phyloP scores from a whole-genome alignment of 192 early-diverging fungal genomes.

The Glomus cerebriforme region DNA sequence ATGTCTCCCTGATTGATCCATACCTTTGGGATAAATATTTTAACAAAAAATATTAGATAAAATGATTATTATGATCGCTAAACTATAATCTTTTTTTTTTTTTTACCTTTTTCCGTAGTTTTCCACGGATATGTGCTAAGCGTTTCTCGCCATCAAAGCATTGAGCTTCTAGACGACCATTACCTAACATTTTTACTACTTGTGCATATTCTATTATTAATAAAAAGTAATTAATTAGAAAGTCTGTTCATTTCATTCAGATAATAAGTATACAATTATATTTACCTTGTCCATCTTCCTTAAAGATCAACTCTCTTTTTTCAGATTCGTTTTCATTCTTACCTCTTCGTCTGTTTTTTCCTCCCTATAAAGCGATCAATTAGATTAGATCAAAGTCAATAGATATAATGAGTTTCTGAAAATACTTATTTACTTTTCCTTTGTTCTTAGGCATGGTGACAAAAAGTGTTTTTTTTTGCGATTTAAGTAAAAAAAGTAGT shows the following conservation, averaged over 20 bases:
- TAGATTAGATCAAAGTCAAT: background rate
- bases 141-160: conserved; percentile 90
- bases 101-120: conserved; percentile 93
- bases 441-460: conserved; percentile 89
- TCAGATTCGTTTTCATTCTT: conserved; percentile 95
- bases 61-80: background rate
- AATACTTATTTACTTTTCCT: conserved; percentile 75
- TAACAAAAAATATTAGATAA: background rate
- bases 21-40: conserved; percentile 38
- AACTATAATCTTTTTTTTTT: background rate
- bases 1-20: conserved; percentile 94
- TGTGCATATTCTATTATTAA: conserved; percentile 86
- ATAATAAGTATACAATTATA: background rate
- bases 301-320: conserved; percentile 97
- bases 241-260: background rate
- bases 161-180: conserved; percentile 88
- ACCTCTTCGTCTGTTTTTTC: conserved; percentile 88
- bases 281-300: conserved; percentile 91
- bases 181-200: conserved; percentile 95
- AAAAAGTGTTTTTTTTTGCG: background rate
- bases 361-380: conserved; percentile 56
- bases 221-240: background rate
- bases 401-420: background rate
- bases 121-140: conserved; percentile 94
- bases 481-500: background rate